A percentile compares a stretch with the other conserved stretches of the same genome.
Evolutionary conservation across 2,329 filamentous ascomycete species (phyloP).

Genomic region (Drechslerella stenobrocha): DNA sequence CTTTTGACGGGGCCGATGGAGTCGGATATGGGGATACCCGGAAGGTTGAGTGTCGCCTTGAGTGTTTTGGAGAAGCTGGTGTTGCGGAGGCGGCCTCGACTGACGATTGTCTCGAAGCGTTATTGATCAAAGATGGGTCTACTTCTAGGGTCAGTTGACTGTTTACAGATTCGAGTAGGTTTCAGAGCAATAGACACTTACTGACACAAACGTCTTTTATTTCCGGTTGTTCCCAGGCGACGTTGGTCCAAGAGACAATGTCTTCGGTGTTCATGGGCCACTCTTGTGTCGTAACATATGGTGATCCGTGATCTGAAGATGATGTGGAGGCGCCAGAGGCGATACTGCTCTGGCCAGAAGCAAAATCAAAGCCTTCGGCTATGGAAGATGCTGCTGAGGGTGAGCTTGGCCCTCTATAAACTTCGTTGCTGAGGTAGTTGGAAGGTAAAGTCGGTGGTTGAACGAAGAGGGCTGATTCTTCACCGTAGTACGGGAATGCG

Average conservation of each 20-base stretch:
- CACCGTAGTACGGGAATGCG: constrained; percentile 43
- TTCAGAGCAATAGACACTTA: constrained; percentile 23
- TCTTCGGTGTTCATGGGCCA: constrained; percentile 43
- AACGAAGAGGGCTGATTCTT: constrained; percentile 40
- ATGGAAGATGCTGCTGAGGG: constrained; percentile 42
- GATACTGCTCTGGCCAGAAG: constrained; percentile 45
- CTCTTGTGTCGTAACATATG: constrained; percentile 38
- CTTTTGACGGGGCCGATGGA: constrained; percentile 36
- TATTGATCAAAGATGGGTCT: constrained; percentile 47
- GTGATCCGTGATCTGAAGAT: constrained; percentile 47
- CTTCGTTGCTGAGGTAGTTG: constrained; percentile 40
- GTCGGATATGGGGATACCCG: constrained; percentile 43
- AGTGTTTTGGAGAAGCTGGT: constrained; percentile 46
- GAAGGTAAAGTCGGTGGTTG: constrained; percentile 48
- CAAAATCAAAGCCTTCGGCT: constrained; percentile 43
- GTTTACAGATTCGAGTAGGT: neutral
- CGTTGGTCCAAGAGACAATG: constrained; percentile 28
- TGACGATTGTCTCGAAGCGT: constrained; percentile 38
- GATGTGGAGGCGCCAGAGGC: constrained; percentile 43
- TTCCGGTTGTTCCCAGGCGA: constrained; percentile 45
- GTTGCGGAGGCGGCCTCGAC: constrained; percentile 24
- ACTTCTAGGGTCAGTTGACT: constrained; percentile 27
- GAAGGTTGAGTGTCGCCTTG: constrained; percentile 39
- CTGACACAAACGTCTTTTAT: constrained; percentile 46
- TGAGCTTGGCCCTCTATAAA: constrained; percentile 42